These are phyloP conservation scores for Sarocladium brachiariae DNA, from an alignment of 2,329 filamentous ascomycete species.

Conservation along the genomic window DNA sequence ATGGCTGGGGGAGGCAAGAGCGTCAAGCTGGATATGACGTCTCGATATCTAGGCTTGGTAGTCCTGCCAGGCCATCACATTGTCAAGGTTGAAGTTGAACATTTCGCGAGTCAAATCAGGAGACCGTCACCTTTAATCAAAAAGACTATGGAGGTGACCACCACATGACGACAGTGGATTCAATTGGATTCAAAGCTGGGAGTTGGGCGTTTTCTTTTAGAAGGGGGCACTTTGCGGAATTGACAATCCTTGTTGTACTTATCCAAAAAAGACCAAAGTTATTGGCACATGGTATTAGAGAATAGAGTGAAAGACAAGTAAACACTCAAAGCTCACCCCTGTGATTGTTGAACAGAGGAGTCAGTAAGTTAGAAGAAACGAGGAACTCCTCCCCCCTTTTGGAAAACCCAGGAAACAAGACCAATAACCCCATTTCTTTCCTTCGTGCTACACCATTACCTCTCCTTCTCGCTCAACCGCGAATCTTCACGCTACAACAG, in stretches of 20 bases:
- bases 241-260: not conserved
- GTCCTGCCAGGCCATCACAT: conserved; percentile 86
- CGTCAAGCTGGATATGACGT: conserved; percentile 66
- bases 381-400: conserved; percentile 12
- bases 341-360: conserved; percentile 4
- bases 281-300: conserved; percentile 9
- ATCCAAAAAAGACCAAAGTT: not conserved
- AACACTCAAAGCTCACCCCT: conserved; percentile 4
- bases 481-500: conserved; percentile 32
- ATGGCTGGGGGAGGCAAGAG: conserved; percentile 31
- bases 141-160: not conserved
- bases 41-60: conserved; percentile 80
- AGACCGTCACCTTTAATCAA: conserved; percentile 1
- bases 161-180: too few relatives aligned
- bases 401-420: conserved; percentile 15
- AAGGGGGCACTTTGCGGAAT: too few relatives aligned
- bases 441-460: conserved; percentile 12
- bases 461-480: not conserved
- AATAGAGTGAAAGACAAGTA: not conserved
- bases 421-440: conserved; percentile 19
- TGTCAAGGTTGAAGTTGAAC: conserved; percentile 80
- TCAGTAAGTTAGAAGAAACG: conserved; percentile 3
- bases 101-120: conserved; percentile 53
- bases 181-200: too few relatives aligned
- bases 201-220: too few relatives aligned